Conservation (phyloP, 139 green algal species). For the Picochlorum sp. region DNA sequence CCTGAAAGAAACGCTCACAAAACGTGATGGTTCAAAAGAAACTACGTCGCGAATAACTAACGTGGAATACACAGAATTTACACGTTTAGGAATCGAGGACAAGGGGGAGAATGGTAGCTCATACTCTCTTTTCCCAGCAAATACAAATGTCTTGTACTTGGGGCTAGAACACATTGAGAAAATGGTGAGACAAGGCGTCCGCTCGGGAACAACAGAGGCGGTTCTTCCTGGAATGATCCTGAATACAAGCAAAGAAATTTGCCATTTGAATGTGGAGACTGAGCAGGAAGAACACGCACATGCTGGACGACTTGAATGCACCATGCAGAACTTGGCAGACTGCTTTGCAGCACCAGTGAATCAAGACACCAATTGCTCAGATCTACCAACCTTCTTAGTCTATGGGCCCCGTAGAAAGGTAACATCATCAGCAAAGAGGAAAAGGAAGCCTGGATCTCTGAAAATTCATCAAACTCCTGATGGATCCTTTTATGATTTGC, state of each 20-base stretch:
- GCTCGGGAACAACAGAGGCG: constrained; percentile 33
- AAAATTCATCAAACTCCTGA: constrained; percentile 89
- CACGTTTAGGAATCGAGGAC: constrained; percentile 78
- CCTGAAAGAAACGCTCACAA: constrained; percentile 31
- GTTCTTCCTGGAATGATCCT: constrained; percentile 93
- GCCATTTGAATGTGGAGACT: constrained; percentile 5
- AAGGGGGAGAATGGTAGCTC: constrained; percentile 31
- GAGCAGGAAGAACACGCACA: constrained; percentile 27
- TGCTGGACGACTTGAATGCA: constrained; percentile 92
- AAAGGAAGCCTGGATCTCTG: constrained; percentile 49
- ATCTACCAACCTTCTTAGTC: constrained; percentile 80
- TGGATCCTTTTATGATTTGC: constrained; percentile 92
- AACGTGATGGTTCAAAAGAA: background rate
- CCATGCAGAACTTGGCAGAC: constrained; percentile 94
- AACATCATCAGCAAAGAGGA: constrained; percentile 84
- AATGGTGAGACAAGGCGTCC: constrained; percentile 38
- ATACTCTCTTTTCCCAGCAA: constrained; percentile 77
- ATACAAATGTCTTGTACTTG: constrained; percentile 97
- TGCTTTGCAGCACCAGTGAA: constrained; percentile 34
- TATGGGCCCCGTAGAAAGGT: constrained; percentile 72
- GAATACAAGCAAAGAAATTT: constrained; percentile 70
- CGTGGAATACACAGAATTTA: constrained; percentile 98
- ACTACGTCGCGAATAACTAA: constrained; percentile 79
- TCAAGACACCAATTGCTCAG: background rate
- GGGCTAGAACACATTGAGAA: constrained; percentile 50